These are phyloP conservation scores for Cercophora newfieldiana DNA, from an alignment of 495 filamentous ascomycete genomes.

Conservation along the genomic window DNA sequence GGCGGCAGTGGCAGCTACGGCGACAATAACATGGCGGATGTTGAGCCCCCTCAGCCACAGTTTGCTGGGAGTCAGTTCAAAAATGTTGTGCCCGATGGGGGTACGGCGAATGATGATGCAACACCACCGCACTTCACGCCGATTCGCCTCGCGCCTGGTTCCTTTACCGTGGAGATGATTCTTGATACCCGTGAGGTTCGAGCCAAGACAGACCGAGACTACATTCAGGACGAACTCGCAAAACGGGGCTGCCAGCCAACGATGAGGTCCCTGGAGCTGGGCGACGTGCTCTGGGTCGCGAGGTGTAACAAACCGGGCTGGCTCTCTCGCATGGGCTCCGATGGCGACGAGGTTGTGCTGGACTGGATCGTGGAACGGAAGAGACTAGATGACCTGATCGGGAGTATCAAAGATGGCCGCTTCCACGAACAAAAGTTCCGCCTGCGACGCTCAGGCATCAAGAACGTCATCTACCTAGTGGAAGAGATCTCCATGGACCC, in stretches of 20 bases:
- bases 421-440: constrained; percentile 89
- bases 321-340: constrained; percentile 56
- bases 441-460: constrained; percentile 66
- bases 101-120: constrained; percentile 30
- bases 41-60: background rate
- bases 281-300: constrained; percentile 81
- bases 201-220: constrained; percentile 73
- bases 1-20: background rate
- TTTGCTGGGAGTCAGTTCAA: constrained; percentile 20
- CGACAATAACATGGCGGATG: background rate
- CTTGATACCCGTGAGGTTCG: constrained; percentile 79
- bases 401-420: constrained; percentile 78
- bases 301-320: constrained; percentile 61
- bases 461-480: constrained; percentile 78
- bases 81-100: constrained; percentile 46
- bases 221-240: constrained; percentile 71
- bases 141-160: constrained; percentile 59
- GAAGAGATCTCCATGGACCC: constrained; percentile 65
- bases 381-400: constrained; percentile 75
- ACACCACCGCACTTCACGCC: constrained; percentile 56
- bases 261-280: constrained; percentile 68
- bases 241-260: constrained; percentile 65
- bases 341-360: constrained; percentile 75
- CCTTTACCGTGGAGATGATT: constrained; percentile 72
- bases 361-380: constrained; percentile 86